Evolutionary conservation across 2,329 filamentous ascomycete genomes (phyloP).

Genomic region (Fusarium xylarioides): DNA sequence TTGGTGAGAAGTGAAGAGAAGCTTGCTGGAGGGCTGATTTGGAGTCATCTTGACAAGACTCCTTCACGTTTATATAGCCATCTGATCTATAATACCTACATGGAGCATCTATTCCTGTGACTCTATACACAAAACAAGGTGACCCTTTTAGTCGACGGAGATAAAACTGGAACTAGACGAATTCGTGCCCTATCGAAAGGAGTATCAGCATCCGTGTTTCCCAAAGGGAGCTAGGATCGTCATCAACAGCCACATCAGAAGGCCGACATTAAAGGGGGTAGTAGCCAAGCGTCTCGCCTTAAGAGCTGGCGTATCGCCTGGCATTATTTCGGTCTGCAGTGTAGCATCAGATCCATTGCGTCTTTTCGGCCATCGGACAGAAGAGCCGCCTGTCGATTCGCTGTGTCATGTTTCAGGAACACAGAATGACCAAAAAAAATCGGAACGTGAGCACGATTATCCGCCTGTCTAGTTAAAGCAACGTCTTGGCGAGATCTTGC

Average conservation of each 20-base stretch:
- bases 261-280: slow-evolving; percentile 18
- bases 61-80: slow-evolving; percentile 15
- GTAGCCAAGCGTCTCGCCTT: slow-evolving; percentile 14
- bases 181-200: slow-evolving; percentile 24
- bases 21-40: slow-evolving; percentile 5
- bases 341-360: neutral
- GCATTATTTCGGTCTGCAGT: neutral
- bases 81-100: neutral
- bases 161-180: slow-evolving; percentile 10
- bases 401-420: slow-evolving; percentile 16
- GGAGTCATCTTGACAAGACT: neutral
- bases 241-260: neutral
- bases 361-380: slow-evolving; percentile 16
- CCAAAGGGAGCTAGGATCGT: slow-evolving; percentile 12
- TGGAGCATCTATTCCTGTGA: neutral
- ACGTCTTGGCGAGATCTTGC: slow-evolving; percentile 6
- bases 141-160: slow-evolving; percentile 28
- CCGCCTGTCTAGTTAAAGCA: neutral
- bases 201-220: slow-evolving; percentile 20
- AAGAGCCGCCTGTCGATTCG: slow-evolving; percentile 20
- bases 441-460: slow-evolving; percentile 15
- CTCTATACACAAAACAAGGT: slow-evolving; percentile 7
- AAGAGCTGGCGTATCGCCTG: neutral
- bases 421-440: neutral
- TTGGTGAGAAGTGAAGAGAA: neutral